phyloP scores from a whole-genome alignment of 1,284 basidiomycete species.

The Prillingera fragicola region DNA sequence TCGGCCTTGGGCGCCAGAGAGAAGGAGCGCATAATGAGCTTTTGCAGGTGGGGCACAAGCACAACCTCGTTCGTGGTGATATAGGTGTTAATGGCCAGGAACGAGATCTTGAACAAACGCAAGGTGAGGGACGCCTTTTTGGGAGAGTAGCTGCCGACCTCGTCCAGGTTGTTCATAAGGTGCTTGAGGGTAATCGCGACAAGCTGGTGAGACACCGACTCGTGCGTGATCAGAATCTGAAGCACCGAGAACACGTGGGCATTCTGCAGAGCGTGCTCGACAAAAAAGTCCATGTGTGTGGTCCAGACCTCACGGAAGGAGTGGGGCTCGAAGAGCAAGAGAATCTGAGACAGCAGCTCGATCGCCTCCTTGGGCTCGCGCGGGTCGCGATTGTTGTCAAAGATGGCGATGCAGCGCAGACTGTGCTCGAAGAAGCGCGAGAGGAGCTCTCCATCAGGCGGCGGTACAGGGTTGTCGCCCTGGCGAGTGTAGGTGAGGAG shows the following conservation, averaged over 20 bases:
- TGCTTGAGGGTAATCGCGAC: conserved; percentile 86
- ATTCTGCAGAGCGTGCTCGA: conserved; percentile 69
- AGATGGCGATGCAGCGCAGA: conserved; percentile 77
- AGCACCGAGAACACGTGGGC: conserved; percentile 78
- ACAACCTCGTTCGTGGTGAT: conserved; percentile 82
- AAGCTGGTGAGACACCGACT: conserved; percentile 80
- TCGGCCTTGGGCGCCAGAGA: conserved; percentile 85
- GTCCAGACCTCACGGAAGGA: conserved; percentile 95
- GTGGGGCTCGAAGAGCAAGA: conserved; percentile 77
- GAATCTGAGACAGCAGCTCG: conserved; percentile 74
- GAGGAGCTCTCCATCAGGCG: conserved; percentile 72
- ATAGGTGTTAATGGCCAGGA: conserved; percentile 77
- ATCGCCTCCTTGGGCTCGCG: conserved; percentile 81
- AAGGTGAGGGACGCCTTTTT: conserved; percentile 70
- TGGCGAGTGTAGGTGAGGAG: conserved; percentile 74
- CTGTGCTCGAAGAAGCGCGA: conserved; percentile 81
- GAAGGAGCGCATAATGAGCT: conserved; percentile 96
- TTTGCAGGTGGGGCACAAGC: conserved; percentile 83
- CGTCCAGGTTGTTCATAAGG: conserved; percentile 73
- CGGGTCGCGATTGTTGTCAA: conserved; percentile 64
- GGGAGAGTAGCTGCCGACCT: conserved; percentile 81
- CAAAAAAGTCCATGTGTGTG: conserved; percentile 81
- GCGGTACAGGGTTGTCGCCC: conserved; percentile 66
- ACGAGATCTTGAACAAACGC: conserved; percentile 94
- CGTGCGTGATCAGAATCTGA: conserved; percentile 78